Evolutionary conservation across 2,329 filamentous ascomycete genomes (phyloP).

Genomic region (Fusarium coffeatum): DNA sequence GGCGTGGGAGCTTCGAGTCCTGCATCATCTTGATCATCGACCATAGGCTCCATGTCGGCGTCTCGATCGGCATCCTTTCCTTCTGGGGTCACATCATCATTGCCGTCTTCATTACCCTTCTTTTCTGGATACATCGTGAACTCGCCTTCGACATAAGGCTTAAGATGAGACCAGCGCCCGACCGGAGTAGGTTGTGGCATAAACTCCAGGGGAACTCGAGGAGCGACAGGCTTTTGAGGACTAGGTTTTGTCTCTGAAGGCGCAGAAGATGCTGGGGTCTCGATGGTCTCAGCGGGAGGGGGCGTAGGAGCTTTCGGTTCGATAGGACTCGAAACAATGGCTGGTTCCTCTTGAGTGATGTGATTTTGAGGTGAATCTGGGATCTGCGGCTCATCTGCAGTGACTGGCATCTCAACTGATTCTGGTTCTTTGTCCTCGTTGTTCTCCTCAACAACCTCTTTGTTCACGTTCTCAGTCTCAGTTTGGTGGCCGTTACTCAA

Average conservation of each 20-base stretch:
- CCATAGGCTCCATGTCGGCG: constrained; percentile 49
- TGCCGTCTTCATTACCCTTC: constrained; percentile 50
- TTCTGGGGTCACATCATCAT: constrained; percentile 50
- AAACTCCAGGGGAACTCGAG: constrained; percentile 20
- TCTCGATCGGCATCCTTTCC: constrained; percentile 49
- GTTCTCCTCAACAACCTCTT: constrained; percentile 15
- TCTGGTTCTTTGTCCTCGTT: constrained; percentile 5
- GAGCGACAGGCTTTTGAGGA: constrained; percentile 32
- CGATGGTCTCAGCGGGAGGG: constrained; percentile 31
- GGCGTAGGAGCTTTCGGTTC: constrained; percentile 37
- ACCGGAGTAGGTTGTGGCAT: constrained; percentile 48
- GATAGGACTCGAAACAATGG: constrained; percentile 28
- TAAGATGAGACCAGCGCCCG: constrained; percentile 55
- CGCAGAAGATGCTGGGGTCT: constrained; percentile 33
- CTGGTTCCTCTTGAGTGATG: constrained; percentile 24
- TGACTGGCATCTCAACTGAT: neutral
- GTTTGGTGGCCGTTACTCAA: constrained; percentile 3
- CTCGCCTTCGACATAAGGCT: constrained; percentile 56
- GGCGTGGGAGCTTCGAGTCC: constrained; percentile 51
- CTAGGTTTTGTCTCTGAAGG: constrained; percentile 40
- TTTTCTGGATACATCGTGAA: constrained; percentile 55
- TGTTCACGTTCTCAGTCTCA: constrained; percentile 13
- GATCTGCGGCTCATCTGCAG: constrained; percentile 7
- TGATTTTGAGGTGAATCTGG: constrained; percentile 27
- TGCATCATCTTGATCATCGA: constrained; percentile 50